These are phyloP conservation scores for Trifolium pratense DNA, from an alignment of 306 rosid species.

Conservation along the genomic window DNA sequence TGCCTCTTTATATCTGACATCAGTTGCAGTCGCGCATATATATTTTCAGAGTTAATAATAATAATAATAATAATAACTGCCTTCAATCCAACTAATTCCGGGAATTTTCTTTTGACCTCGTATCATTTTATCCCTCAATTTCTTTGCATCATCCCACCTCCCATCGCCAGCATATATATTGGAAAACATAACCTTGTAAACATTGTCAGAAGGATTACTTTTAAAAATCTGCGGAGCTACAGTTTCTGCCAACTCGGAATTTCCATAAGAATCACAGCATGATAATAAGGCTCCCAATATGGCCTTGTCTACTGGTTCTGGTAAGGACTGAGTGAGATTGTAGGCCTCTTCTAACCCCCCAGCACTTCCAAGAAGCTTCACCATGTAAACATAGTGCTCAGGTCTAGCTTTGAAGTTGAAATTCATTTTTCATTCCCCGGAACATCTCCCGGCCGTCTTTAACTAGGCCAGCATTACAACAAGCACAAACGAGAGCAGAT, in stretches of 20 bases:
- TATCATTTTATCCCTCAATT: conserved; percentile 64
- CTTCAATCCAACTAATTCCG: conserved; percentile 74
- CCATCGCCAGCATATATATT: conserved; percentile 76
- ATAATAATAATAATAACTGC: too few relatives aligned
- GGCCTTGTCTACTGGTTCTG: conserved; percentile 79
- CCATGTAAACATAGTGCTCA: conserved; percentile 86
- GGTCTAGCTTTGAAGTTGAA: conserved; percentile 59
- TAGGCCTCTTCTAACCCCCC: conserved; percentile 84
- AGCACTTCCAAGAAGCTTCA: conserved; percentile 83
- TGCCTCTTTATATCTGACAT: conserved; percentile 22
- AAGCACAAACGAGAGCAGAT: conserved; percentile 85
- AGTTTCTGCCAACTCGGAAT: conserved; percentile 72
- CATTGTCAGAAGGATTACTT: conserved; percentile 53
- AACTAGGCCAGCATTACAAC: conserved; percentile 83
- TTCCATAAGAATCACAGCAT: conserved; percentile 74
- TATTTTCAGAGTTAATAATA: conserved; percentile 24
- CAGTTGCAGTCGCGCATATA: neutral
- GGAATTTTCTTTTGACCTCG: conserved; percentile 60
- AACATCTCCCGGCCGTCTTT: conserved; percentile 71
- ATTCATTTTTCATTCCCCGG: conserved; percentile 68
- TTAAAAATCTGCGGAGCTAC: conserved; percentile 61
- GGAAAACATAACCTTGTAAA: conserved; percentile 76
- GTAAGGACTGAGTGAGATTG: conserved; percentile 59
- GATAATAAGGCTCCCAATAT: conserved; percentile 85
- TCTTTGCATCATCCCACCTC: conserved; percentile 77